phyloP scores from a whole-genome alignment of 495 filamentous ascomycete species.

The Halenospora varia region DNA sequence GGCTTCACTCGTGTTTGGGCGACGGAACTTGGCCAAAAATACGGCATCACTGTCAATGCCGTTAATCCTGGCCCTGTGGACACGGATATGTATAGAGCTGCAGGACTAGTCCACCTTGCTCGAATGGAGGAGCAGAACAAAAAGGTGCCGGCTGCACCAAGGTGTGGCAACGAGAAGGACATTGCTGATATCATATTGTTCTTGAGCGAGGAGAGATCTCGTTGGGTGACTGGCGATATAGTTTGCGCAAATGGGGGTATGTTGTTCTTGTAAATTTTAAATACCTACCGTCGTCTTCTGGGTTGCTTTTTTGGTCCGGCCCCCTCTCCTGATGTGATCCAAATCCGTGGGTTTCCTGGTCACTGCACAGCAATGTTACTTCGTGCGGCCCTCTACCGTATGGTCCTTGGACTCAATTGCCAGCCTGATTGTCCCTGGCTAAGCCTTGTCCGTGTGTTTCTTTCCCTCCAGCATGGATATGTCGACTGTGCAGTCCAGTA shows the following conservation, averaged over 20 bases:
- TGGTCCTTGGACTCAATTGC: too few species aligned
- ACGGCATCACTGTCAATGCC: conserved; percentile 55
- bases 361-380: too few species aligned
- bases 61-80: conserved; percentile 64
- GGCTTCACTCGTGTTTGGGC: conserved; percentile 59
- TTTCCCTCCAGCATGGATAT: too few species aligned
- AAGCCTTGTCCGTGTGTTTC: too few species aligned
- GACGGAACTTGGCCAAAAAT: conserved; percentile 56
- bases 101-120: conserved; percentile 40
- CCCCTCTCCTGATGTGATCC: too few species aligned
- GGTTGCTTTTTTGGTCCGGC: too few species aligned
- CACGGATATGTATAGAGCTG: conserved; percentile 35
- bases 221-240: conserved; percentile 62
- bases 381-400: too few species aligned
- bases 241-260: conserved; percentile 55
- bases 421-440: too few species aligned
- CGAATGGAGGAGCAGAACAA: conserved; percentile 18
- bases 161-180: conserved; percentile 56
- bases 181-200: conserved; percentile 54
- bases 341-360: too few species aligned
- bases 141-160: conserved; percentile 43
- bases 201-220: conserved; percentile 43
- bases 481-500: too few species aligned
- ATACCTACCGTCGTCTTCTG: too few species aligned
- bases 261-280: too few species aligned